Base-by-base conservation (phyloP, 2,329 filamentous ascomycete species). In the Scedosporium boydii region DNA sequence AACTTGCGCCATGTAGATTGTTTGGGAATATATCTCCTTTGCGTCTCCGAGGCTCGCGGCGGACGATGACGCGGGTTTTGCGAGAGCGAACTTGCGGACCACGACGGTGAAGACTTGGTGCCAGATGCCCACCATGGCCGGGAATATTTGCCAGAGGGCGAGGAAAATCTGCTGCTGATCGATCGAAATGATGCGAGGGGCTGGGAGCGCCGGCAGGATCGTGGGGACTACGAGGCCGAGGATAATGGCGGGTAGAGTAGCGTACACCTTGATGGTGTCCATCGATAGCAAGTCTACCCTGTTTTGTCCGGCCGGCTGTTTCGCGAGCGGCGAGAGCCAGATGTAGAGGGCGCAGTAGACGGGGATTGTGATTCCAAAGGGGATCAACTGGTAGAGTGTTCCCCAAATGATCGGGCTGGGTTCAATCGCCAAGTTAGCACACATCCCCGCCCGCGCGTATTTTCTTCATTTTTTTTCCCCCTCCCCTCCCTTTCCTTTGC, bases 81-180 rank as follows among this genome's bases (percentile, higher is more conserved):
- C 6, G 16, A 61, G 7, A 18, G 61, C 53, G 0, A 64, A 14
- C 3, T 16, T 27, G 6, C 56, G 63, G 5, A 63, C 4, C 21
- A 64, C 5, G 1, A n/a, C 23, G 6, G 65, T 57, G 6, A 66
- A 58, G 21, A 65, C 4, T 10, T 56, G 34, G 21, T 68, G 68
- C 3, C 46, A 21, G 3, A 65, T 4, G 44, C 60, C 53, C 7
- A 67, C 64, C 57, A 63, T 67, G 9, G 69, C 9, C 1, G 69
- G 69, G 48, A 69, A 69, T 14, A 63, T 46, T 29, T 69, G 68
- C 68, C 68, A 70, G 1, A 66, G 18, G 1, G 65, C 67, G 9
- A 70, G 51, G 1, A 64, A 58, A 27, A 65, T n/a, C 48, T 68
- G 67, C 21, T 67, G 65, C 18, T 58, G 62, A 12, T 65, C 63